A percentile compares a stretch with the other conserved stretches of the same genome.
Evolutionary conservation across 164 flowering plant species (phyloP).

Genomic region (Warburgia ugandensis): DNA sequence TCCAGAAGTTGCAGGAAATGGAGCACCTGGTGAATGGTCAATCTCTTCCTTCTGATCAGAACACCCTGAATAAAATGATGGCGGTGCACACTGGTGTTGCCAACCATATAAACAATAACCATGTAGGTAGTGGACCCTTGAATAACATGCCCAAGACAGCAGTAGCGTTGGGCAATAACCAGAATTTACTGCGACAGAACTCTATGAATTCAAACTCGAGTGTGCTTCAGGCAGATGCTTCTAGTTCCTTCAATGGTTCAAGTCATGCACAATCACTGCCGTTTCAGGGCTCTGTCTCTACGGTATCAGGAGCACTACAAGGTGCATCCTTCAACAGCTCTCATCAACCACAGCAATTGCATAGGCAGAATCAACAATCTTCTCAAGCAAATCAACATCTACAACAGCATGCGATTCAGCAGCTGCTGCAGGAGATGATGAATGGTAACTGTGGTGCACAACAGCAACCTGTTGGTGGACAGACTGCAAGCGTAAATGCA

Average conservation of each 20-base stretch:
- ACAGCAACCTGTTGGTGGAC: constrained; percentile 4
- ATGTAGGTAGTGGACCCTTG: constrained; percentile 39
- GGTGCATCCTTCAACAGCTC: constrained; percentile 37
- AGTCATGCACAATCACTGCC: constrained; percentile 40
- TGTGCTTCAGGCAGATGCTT: constrained; percentile 42
- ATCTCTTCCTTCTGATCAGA: constrained; percentile 59
- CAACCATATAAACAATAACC: constrained; percentile 38
- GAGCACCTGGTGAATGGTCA: constrained; percentile 56
- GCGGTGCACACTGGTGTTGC: constrained; percentile 53
- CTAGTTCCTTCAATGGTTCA: constrained; percentile 39
- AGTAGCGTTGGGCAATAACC: constrained; percentile 58
- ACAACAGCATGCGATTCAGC: constrained; percentile 80
- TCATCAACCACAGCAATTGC: constrained; percentile 15
- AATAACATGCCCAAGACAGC: constrained; percentile 57
- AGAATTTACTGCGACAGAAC: constrained; percentile 61
- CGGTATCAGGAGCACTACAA: constrained; percentile 36
- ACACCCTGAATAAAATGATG: constrained; percentile 52
- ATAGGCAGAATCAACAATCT: constrained; percentile 1
- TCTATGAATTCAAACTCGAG: constrained; percentile 53
- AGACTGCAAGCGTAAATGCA: constrained; percentile 4
- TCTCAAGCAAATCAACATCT: constrained; percentile 29
- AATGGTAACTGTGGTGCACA: constrained; percentile 17
- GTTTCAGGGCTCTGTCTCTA: constrained; percentile 40
- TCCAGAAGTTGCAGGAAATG: constrained; percentile 74
- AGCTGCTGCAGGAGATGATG: constrained; percentile 64